phyloP scores from a whole-genome alignment of 768 basidiomycete genomes.

The Rhodocollybia butyracea region DNA sequence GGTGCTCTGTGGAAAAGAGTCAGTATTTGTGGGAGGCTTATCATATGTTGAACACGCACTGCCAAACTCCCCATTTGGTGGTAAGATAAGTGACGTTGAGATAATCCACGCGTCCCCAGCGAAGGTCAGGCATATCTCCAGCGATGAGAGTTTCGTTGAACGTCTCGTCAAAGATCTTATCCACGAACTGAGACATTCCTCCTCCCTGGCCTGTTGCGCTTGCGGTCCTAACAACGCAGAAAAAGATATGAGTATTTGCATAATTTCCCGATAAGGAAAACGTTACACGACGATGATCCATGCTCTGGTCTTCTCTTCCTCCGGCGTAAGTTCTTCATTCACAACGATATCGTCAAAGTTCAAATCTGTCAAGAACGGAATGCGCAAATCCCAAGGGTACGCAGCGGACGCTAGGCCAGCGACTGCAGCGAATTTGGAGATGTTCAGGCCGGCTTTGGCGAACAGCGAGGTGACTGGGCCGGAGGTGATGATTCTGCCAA shows the following conservation, averaged over 20 bases:
- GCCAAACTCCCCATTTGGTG: slow-evolving; percentile 84
- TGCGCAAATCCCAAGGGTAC: slow-evolving; percentile 62
- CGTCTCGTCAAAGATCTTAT: slow-evolving; percentile 71
- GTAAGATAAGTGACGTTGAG: slow-evolving; percentile 79
- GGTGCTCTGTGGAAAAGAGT: slow-evolving; percentile 56
- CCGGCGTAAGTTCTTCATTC: slow-evolving; percentile 60
- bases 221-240: slow-evolving; percentile 40
- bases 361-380: slow-evolving; percentile 79
- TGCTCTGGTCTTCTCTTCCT: slow-evolving; percentile 63
- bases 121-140: slow-evolving; percentile 66
- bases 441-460: slow-evolving; percentile 62
- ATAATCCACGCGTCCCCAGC: slow-evolving; percentile 87
- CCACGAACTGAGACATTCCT: slow-evolving; percentile 66
- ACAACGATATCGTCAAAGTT: slow-evolving; percentile 73
- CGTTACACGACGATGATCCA: slow-evolving; percentile 82
- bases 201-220: slow-evolving; percentile 53
- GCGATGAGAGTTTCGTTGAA: slow-evolving; percentile 60
- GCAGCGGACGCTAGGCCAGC: slow-evolving; percentile 20
- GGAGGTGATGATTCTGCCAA: slow-evolving; percentile 45
- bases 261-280: not conserved
- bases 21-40: not conserved
- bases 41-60: slow-evolving; percentile 44
- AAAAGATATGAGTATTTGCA: slow-evolving; percentile 2
- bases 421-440: slow-evolving; percentile 50
- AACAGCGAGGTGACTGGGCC: slow-evolving; percentile 55